Conservation (phyloP, 305 asterid genomes). For the Rubia peregrina region DNA sequence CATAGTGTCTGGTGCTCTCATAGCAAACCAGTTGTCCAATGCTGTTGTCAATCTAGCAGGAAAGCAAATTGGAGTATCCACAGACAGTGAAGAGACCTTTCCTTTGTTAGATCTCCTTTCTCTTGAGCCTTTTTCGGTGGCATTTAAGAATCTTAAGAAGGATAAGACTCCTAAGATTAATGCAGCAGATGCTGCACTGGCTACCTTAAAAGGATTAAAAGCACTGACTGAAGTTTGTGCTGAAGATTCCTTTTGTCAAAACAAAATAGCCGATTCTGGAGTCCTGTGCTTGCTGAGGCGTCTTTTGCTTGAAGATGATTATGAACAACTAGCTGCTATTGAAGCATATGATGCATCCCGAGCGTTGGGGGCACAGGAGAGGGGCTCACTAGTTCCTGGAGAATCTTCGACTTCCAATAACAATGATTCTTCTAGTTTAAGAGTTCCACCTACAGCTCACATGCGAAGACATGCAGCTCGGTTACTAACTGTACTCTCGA, state of each 20-base stretch:
- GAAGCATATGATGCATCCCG: slow-evolving; percentile 98
- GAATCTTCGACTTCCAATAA: slow-evolving; percentile 41
- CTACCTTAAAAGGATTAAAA: slow-evolving; percentile 89
- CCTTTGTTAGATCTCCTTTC: slow-evolving; percentile 79
- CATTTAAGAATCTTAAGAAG: slow-evolving; percentile 68
- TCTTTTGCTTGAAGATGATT: slow-evolving; percentile 82
- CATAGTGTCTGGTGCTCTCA: slow-evolving; percentile 70
- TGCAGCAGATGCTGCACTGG: slow-evolving; percentile 91
- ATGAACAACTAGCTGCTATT: slow-evolving; percentile 90
- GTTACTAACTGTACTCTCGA: slow-evolving; percentile 74
- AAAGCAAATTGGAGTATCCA: slow-evolving; percentile 57
- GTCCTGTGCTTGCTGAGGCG: slow-evolving; percentile 72
- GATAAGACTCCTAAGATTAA: slow-evolving; percentile 58
- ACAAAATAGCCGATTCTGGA: slow-evolving; percentile 60
- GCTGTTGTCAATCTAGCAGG: slow-evolving; percentile 93
- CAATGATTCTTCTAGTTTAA: slow-evolving; percentile 57
- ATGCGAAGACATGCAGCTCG: slow-evolving; percentile 92
- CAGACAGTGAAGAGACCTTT: slow-evolving; percentile 53
- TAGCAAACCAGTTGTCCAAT: slow-evolving; percentile 65
- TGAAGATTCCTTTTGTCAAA: slow-evolving; percentile 64
- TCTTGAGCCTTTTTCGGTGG: slow-evolving; percentile 72
- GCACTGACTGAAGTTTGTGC: slow-evolving; percentile 85
- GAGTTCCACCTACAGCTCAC: slow-evolving; percentile 88
- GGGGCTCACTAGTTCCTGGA: slow-evolving; percentile 37
- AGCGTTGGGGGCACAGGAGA: slow-evolving; percentile 57